Base-by-base conservation (phyloP, 2,329 filamentous ascomycete species). In the Penicillium sclerotigenum region DNA sequence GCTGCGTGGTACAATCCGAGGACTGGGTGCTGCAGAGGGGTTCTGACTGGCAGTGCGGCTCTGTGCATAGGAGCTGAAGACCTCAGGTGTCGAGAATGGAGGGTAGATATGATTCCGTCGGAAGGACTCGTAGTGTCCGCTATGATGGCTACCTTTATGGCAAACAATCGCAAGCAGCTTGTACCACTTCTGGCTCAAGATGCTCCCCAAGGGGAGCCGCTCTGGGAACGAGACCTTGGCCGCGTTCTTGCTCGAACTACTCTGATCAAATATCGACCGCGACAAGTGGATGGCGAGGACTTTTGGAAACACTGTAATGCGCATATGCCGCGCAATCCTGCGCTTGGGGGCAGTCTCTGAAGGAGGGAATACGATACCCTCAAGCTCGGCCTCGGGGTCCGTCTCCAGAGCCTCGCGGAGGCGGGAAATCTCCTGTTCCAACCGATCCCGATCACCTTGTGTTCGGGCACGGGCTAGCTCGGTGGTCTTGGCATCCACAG, bases 81-180 rank as follows among this genome's bases (percentile, higher is more conserved):
- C 86, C 63, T 89, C 87, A 0, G 89, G 86, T 8, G 93, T 97
- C 1, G 90, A 89, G 70, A 87, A 97, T 0, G 92, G 92, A 3
- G 88, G 78, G 48, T 87, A 85, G 9, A 90, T 76, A 56, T 90
- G 88, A 73, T 97, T 94, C 36, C 94, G 84, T 33, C 94, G 84
- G 73, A 97, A 97, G 0, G 91, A 93, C 73, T 99, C 94, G 76
- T 99, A 99, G 71, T 99, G 94, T 0, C 94, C 94, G 66, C 91
- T 96, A 69, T 96, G 88, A 71, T 99, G 94, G 59, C 90, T 95
- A 36, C 94, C 94, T 68, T 96, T 96, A 71, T 99, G 94, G 22
- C 90, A 96, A 34, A 99, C 91, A 34, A 96, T 84, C 13, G 88
- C 91, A 0, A 96, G 82, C 5, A 99, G 80, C 66, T 87, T 90